phyloP scores from a whole-genome alignment of 768 basidiomycete species.

The Boletus subcaerulescens region DNA sequence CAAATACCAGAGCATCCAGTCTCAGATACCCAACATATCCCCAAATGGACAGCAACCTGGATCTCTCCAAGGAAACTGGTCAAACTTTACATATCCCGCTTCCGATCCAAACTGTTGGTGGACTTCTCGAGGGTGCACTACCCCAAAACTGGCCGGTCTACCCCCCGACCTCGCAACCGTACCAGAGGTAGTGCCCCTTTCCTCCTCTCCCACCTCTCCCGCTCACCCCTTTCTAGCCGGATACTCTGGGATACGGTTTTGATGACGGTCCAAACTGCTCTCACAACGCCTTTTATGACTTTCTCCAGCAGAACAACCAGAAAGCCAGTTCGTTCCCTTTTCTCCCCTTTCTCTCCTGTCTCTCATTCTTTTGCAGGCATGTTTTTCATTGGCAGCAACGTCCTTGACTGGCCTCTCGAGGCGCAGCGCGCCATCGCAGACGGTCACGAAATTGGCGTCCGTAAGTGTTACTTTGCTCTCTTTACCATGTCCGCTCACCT shows the following conservation, averaged over 20 bases:
- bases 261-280: conserved; percentile 67
- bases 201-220: no score
- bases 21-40: conserved; percentile 40
- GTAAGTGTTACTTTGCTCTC: conserved; percentile 37
- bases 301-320: conserved; percentile 48
- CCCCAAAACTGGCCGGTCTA: conserved; percentile 45
- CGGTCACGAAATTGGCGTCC: conserved; percentile 60
- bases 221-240: conserved; percentile 32
- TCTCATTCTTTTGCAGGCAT: conserved; percentile 38
- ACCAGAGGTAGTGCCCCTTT: conserved; percentile 41
- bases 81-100: conserved; percentile 34
- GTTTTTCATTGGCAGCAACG: conserved; percentile 62
- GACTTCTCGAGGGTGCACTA: conserved; percentile 39
- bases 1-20: neutral
- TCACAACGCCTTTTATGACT: conserved; percentile 63
- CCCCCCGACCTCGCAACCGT: conserved; percentile 42
- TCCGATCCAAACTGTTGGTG: conserved; percentile 52
- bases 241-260: conserved; percentile 56
- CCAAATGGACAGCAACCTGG: conserved; percentile 34
- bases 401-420: conserved; percentile 54
- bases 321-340: conserved; percentile 42
- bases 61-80: conserved; percentile 30
- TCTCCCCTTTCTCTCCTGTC: neutral
- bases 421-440: conserved; percentile 51
- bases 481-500: neutral